Evolutionary conservation across 2,329 filamentous ascomycete genomes (phyloP), one percentile per base, ranked within the genome.

Genomic region (Fusarium sp.): DNA sequence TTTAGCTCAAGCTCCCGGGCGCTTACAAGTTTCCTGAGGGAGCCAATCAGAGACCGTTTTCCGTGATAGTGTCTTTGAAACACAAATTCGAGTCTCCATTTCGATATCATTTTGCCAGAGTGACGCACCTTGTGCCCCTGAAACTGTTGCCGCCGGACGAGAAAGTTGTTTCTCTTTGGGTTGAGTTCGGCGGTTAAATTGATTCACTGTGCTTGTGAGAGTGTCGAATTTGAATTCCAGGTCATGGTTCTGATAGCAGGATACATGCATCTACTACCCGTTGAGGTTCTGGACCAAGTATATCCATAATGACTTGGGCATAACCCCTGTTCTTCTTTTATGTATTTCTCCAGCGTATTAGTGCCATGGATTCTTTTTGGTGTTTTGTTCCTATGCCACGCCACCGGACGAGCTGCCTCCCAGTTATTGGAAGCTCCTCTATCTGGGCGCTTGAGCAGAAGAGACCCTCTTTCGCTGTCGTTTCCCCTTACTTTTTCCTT

Each of bases 1-100:
- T 69, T 52, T 62, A 61, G 62, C 61, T 70, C 50, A 59, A 70
- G 71, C 62, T 67, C 50, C 53, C 54, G 69, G 73, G 73, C 73
- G 73, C 73, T 75, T 75, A 75, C 66, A 72, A 51, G 54, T 52
- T 65, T 60, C 49, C 33, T 19, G 28, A 40, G n/a, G 38, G 38
- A 61, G 22, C 73, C 73, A 75, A 75, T 75, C 70, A 75, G 33
- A 42, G 36, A 13, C 24, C 44, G 47, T 22, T 49, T 21, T 17
- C 33, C 10, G 46, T 50, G 28, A 22, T 58, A 26, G 43, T 70
- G 55, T 65, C 52, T 56, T 44, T 63, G 28, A 58, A 62, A 57
- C 46, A 42, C 33, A 55, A 19, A 38, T 24, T 46, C 24, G 46
- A 53, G 45, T 46, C 54, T 40, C 47, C 33, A 62, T 63, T 33